Base-by-base conservation (phyloP, 306 rosid genomes). In the Malus fusca region DNA sequence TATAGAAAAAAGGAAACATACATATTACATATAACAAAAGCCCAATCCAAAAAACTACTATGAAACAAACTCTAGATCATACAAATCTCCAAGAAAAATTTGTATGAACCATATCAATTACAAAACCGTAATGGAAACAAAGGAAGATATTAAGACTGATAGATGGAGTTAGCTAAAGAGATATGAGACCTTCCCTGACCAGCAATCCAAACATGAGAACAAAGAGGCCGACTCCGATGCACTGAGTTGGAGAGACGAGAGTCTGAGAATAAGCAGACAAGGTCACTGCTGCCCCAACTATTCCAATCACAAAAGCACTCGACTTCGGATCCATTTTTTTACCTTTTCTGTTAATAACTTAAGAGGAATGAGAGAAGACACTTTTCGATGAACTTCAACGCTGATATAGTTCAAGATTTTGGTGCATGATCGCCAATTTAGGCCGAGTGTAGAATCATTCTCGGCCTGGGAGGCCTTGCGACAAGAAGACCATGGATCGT, bases 111-210 rank as follows among this genome's bases (percentile, higher is more conserved):
- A 46, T 46, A 46, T 46, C 19, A 46, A 46, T 46, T 46, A 14
- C 53, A 46, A 14, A 46, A 14, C 4, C 19, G 19, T 4, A 13
- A 46, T 4, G 53, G 53, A 46, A 46, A 5, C 52, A 7, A 46
- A 4, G 5, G 37, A 46, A 46, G 2, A 46, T 14, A 46, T 46
- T 14, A 4, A 14, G 15, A 13, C 52, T 4, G 6, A n/a, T 1
- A 6, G 9, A 7, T 58, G 30, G 2, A 73, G 25, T 22, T 1
- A 67, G 28, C 68, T 80, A 91, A 23, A 93, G 60, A 75, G 91
- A 81, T 46, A 93, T 69, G 8, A 90, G 73, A 86, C 98, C 97
- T 90, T 93, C 98, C 71, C 84, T 81, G 28, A 93, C 81, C 43
- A 91, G 80, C 87, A 91, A 84, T 22, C 89, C 97, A 42, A 90